Evolutionary conservation across 1,139 yeast species (phyloP).

Genomic region (Sporopachydermia cereana): DNA sequence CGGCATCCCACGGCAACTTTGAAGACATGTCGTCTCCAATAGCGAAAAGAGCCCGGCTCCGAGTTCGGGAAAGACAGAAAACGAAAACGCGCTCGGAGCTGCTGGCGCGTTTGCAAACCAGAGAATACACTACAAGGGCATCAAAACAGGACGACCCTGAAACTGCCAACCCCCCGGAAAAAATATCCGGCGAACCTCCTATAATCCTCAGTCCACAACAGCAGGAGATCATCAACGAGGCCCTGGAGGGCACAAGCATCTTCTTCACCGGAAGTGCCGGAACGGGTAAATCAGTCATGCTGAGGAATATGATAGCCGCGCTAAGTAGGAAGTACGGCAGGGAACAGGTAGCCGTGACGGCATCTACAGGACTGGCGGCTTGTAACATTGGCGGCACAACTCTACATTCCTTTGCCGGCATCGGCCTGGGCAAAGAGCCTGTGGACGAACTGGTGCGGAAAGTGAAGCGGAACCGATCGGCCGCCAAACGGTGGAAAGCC

Average conservation of each 20-base stretch:
- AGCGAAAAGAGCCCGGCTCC: neutral
- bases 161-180: neutral
- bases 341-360: conserved; percentile 54
- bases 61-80: neutral
- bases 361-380: conserved; percentile 76
- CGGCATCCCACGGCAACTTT: neutral
- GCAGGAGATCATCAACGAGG: conserved; percentile 41
- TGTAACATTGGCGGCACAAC: conserved; percentile 73
- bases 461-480: conserved; percentile 39
- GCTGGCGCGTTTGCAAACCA: neutral
- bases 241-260: conserved; percentile 42
- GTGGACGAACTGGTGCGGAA: conserved; percentile 37
- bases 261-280: conserved; percentile 96
- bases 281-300: conserved; percentile 79
- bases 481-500: conserved; percentile 47
- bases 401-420: conserved; percentile 63
- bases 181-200: conserved; percentile 15
- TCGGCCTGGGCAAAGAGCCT: conserved; percentile 49
- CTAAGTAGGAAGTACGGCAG: conserved; percentile 36
- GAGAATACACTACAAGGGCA: neutral
- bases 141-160: neutral
- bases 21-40: neutral
- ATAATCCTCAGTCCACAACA: conserved; percentile 46
- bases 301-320: conserved; percentile 56
- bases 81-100: neutral